Base-by-base conservation (phyloP, 192 early-diverging fungal species). In the Coemansia sp. region DNA sequence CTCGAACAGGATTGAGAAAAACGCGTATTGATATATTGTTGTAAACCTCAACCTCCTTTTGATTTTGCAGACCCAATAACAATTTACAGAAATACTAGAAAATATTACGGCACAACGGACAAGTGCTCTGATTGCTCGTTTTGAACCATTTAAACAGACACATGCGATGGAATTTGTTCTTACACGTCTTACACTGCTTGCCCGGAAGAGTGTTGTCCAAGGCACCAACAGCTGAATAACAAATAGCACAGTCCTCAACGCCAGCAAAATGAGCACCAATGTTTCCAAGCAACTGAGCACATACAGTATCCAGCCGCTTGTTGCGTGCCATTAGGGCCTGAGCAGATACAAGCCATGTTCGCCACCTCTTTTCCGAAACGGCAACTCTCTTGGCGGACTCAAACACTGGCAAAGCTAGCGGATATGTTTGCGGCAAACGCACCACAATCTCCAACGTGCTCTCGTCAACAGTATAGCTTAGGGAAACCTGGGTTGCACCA, bases 241-340 rank as follows among this genome's bases (percentile, higher is more conserved):
- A 98, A 58, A 99, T 97, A 2, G 89, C 84, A 58, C 95, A 99
- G 62, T 97, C 94, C 56, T 97, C 95, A 27, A 94, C 86, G n/a
- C 94, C 96, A 30, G 90, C 86, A 76, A 98, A 96, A 60, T 95
- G 93, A 29, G 93, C 70, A n/a, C 78, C 76, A 17, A 94, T 82
- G 60, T 99, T 99, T 48, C 83, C 83, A 35, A 87, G 72, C 51
- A 93, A 87, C 46, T 92, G 61, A 4, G 77, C 74, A 37, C 97
- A 64, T 0, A 88, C 89, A 53, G 91, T 87, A 35, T 87, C 83
- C 24, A 95, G 72, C 4, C 84, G 82, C 9, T 85, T 84, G 63
- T 95, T 92, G 63, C 93, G 85, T 0, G 78, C 70, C 51, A 82
- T 61, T 60, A 87, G 78, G 3, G 79, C 62, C 27, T 64, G 55